Base-by-base conservation (phyloP, 192 early-diverging fungal genomes). In the Blastocladiella britannica region DNA sequence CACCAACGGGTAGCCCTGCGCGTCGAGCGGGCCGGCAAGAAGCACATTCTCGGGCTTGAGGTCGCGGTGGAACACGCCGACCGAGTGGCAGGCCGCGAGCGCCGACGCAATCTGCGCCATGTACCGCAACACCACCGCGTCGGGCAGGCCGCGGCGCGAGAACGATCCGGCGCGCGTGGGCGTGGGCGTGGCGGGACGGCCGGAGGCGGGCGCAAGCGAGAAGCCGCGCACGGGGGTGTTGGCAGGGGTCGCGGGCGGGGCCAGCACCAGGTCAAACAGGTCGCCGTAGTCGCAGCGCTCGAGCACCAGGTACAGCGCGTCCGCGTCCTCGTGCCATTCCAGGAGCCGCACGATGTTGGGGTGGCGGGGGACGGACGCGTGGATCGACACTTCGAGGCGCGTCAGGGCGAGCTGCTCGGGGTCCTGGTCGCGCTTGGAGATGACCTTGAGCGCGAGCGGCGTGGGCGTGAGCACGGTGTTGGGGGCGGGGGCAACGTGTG, bases 31-130 rank as follows among this genome's bases (percentile, higher is more conserved):
- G 26, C 63, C 60, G 6, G 63, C 58, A 30, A 70, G 56, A 26
- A 93, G 70, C 26, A 89, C 75, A 63, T 95, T 95, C 68, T 95
- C 92, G n/a, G 88, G 86, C 71, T 84, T 96, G 58, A 96, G 72
- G 63, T 96, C 93, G 51, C 93, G 81, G 62, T 96, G 93, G 64
- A 86, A 90, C 53, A 91, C 76, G 22, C 82, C 82, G 56, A 78
- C 62, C 18, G 59, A 55, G 63, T 96, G 93, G 64, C 81, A 82
- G 72, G 90, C 79, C 24, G 71, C 72, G 18, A 95, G 65, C 22
- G 87, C 87, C 30, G 81, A 75, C 18, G 84, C 71, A 54, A 91
- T 81, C 63, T 89, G 87, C 25, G 74, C 59, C 60, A 90, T 47
- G 37, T 47, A 47, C 37, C 37, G 37, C 37, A 47, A 6, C 15